A percentile compares a stretch with the other conserved stretches of the same genome.
Evolutionary conservation across 148 eudicot species (phyloP).

Genomic region (Persicaria tinctoria): DNA sequence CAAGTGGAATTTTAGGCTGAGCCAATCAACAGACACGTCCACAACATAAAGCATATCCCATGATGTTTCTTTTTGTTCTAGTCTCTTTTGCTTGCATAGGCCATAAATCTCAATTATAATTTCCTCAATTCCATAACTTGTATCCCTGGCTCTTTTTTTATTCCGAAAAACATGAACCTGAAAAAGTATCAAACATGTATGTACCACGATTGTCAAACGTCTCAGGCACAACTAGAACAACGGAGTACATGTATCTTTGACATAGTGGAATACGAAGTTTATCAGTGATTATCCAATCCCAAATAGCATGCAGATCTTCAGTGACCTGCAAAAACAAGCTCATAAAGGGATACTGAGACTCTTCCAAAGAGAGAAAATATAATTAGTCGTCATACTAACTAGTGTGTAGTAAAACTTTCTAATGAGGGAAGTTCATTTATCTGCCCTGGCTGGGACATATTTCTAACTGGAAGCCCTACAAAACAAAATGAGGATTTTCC

Average conservation of each 20-base stretch:
- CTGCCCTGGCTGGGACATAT: not conserved
- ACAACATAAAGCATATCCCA: not conserved
- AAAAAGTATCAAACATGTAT: constrained; percentile 9
- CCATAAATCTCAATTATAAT: not conserved
- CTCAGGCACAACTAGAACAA: constrained; percentile 83
- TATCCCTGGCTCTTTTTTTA: not conserved
- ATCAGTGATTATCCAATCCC: constrained; percentile 94
- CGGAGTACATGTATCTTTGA: constrained; percentile 72
- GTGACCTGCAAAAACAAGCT: constrained; percentile 41
- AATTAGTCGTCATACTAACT: not conserved
- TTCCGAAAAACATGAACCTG: not conserved
- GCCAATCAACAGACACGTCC: not conserved
- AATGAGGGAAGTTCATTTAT: not conserved
- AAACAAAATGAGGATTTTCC: not conserved
- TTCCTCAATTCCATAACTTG: not conserved
- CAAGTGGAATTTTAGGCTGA: not conserved
- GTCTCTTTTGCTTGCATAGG: constrained; percentile 2
- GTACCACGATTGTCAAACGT: constrained; percentile 90
- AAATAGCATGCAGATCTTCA: constrained; percentile 82
- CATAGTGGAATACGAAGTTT: constrained; percentile 57
- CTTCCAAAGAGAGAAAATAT: not conserved
- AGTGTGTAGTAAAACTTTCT: not conserved
- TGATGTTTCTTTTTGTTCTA: not conserved
- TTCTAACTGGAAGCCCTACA: not conserved
- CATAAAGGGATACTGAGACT: not conserved